phyloP scores from a whole-genome alignment of 2,329 filamentous ascomycete species.

The Didymella glomerata region DNA sequence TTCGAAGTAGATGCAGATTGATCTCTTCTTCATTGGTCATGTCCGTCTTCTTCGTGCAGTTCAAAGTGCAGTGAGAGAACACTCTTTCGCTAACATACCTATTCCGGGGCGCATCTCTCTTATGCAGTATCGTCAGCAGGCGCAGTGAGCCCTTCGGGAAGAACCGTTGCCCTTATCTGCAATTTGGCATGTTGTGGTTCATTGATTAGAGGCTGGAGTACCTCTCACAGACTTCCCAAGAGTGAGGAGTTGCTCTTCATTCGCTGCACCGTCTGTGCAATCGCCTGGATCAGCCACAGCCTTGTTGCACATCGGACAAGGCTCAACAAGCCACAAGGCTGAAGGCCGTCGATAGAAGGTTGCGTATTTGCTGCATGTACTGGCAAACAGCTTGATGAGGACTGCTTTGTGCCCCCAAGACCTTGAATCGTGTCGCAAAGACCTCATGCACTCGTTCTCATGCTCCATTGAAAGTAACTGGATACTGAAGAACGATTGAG shows the following conservation, averaged over 20 bases:
- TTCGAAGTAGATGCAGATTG: not conserved
- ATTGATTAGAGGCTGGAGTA: not conserved
- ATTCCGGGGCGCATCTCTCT: not conserved
- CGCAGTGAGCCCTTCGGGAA: not conserved
- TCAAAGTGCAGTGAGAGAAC: not conserved
- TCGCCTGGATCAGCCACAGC: not conserved
- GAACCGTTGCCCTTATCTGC: not conserved
- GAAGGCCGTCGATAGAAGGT: not conserved
- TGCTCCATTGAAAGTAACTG: not conserved
- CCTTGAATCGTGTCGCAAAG: not conserved
- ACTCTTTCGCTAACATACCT: not conserved
- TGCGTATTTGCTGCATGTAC: not conserved
- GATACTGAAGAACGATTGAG: not conserved
- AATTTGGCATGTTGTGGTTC: not conserved
- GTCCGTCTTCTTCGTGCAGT: not conserved
- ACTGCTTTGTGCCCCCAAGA: not conserved
- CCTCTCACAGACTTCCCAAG: not conserved
- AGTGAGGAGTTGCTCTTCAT: not conserved
- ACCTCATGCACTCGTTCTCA: not conserved
- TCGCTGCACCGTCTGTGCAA: not conserved
- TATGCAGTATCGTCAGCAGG: not conserved
- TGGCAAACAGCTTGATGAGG: not conserved
- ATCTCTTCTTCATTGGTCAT: not conserved
- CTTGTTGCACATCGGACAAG: not conserved
- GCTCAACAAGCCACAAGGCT: not conserved